Base-by-base conservation (phyloP, 345 rosid species). In the Acer negundo region DNA sequence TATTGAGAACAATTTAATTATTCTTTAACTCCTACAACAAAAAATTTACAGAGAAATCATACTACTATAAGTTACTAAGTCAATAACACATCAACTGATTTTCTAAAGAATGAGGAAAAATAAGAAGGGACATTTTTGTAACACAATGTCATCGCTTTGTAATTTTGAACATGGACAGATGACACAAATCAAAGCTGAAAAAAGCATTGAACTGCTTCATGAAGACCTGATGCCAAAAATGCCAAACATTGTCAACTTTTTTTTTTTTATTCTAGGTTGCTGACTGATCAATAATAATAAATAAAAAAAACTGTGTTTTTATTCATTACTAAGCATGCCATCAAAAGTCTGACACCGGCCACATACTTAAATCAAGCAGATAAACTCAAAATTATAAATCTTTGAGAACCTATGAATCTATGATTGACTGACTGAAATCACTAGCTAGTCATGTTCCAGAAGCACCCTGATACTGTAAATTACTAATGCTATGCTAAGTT, bases 331-430 rank as follows among this genome's bases (percentile, higher is more conserved):
- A 35, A 56, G n/a, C 10, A n/a, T 56, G 49, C 64, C 64, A 72
- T 71, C 46, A 31, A 9, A n/a, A 56, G 62, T 49, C 63, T 55
- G 74, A 70, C 15, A 28, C 35, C 16, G 62, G 17, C 10, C 16
- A 20, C 59, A 19, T 12, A 28, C 23, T 19, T 46, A 44, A 26
- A 26, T 4, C 20, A 53, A 31, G 63, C 19, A 9, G 42, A 16
- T 62, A 35, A 12, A 55, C 47, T 31, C 12, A 46, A 5, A 71
- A 71, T 71, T 23, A 71, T 71, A 71, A 28, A 51, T 24, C 56
- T 55, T 71, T 28, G 10, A 51, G 23, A 72, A 13, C 38, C 38
- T 1, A n/a, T 35, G 23, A 72, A 13, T n/a, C 58, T 1, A n/a
- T 35, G 31, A 46, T 72, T 38, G 66, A 20, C 15, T 42, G 28